A percentile compares a stretch with the other conserved stretches of the same genome.
Conservation (phyloP, 2,329 filamentous ascomycete genomes). For the Paraphoma sp. region DNA sequence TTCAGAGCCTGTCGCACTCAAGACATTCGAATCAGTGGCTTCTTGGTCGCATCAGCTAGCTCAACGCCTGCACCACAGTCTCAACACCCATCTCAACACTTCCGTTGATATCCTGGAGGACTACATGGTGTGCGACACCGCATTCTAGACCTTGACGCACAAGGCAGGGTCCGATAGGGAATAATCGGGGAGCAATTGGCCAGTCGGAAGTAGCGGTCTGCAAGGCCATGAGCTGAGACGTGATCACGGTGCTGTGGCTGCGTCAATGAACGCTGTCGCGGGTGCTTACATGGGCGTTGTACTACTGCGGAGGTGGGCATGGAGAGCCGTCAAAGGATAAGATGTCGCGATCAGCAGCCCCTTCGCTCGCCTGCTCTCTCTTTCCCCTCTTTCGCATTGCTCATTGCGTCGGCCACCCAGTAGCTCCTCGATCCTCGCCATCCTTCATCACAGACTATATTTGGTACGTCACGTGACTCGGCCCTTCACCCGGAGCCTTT, state of each 20-base stretch:
- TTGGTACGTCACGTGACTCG: background rate
- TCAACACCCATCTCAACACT: background rate
- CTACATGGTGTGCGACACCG: background rate
- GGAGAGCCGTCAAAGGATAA: constrained; percentile 12
- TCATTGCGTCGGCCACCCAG: background rate
- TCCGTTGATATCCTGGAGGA: background rate
- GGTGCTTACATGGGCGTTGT: constrained; percentile 6
- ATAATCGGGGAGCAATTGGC: constrained; percentile 2
- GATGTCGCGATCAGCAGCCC: background rate
- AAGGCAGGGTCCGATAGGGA: constrained; percentile 6
- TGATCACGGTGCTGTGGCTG: constrained; percentile 6
- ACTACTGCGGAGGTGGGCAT: constrained; percentile 4
- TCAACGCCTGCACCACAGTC: constrained; percentile 1
- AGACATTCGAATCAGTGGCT: background rate
- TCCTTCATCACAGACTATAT: background rate
- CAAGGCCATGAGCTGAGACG: constrained; percentile 1
- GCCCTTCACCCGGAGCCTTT: constrained; percentile 3
- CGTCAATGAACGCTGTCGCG: background rate
- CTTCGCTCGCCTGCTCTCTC: background rate
- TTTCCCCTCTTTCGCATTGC: background rate
- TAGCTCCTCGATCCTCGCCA: background rate
- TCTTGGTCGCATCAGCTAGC: background rate
- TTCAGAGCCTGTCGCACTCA: background rate
- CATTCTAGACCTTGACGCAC: background rate
- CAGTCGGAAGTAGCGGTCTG: constrained; percentile 9